These are phyloP conservation scores for Aspergillus sp. DNA, from an alignment of 2,329 filamentous ascomycete genomes.

Conservation along the genomic window DNA sequence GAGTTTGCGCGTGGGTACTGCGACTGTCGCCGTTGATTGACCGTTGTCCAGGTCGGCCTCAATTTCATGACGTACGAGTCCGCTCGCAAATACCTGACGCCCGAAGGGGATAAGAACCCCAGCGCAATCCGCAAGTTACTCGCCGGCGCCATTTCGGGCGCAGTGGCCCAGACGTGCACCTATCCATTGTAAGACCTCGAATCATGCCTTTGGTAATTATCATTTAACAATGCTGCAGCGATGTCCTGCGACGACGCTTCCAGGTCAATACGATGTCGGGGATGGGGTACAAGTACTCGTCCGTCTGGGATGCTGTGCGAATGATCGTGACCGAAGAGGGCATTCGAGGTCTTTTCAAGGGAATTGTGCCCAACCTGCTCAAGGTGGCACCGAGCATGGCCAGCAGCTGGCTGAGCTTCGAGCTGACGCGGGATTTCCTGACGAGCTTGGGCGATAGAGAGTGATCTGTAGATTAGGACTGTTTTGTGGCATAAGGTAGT, in stretches of 20 bases:
- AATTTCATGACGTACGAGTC: constrained; percentile 99
- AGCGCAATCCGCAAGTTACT: constrained; percentile 68
- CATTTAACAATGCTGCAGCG: constrained; percentile 43
- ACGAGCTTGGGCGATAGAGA: constrained; percentile 43
- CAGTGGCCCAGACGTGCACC: constrained; percentile 92
- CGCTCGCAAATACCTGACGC: constrained; percentile 72
- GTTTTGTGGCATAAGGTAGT: neutral
- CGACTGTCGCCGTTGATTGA: neutral
- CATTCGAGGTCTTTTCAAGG: constrained; percentile 80
- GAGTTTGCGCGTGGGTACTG: constrained; percentile 23
- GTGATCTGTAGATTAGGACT: constrained; percentile 2
- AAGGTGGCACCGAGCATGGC: constrained; percentile 99
- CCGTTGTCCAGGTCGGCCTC: constrained; percentile 60
- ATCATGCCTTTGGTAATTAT: neutral
- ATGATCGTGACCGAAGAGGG: constrained; percentile 81
- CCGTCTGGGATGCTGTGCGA: constrained; percentile 70
- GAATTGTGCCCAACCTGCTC: constrained; percentile 85
- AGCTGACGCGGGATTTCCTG: constrained; percentile 82
- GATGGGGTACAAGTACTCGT: constrained; percentile 93
- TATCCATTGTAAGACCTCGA: constrained; percentile 76
- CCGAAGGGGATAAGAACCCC: constrained; percentile 78
- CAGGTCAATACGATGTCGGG: constrained; percentile 99
- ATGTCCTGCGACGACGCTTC: constrained; percentile 85
- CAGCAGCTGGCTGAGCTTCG: constrained; percentile 95
- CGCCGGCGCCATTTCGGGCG: constrained; percentile 89